Evolutionary conservation across 352 stramenopile genomes (phyloP).

Genomic region (Globisporangium mamillatum): DNA sequence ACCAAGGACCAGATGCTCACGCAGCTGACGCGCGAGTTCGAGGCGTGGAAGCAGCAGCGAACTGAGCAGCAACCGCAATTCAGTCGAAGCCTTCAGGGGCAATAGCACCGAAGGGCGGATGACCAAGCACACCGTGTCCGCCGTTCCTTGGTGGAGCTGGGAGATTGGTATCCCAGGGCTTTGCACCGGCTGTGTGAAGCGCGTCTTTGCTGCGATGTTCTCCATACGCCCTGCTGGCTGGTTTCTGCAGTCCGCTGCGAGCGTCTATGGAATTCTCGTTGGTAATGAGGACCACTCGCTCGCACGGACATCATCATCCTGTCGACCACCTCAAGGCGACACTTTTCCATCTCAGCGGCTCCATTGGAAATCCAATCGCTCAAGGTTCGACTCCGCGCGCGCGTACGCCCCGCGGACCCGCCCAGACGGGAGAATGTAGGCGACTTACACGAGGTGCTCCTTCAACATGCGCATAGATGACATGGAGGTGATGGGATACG

Average conservation of each 20-base stretch:
- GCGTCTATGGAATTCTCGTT: background rate
- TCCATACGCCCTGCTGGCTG: background rate
- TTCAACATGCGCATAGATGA: background rate
- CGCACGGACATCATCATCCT: no score
- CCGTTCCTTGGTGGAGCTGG: background rate
- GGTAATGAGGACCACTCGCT: background rate
- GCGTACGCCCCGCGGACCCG: background rate
- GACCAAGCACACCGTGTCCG: background rate
- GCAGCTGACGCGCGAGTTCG: conserved; percentile 49
- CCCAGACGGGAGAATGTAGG: background rate
- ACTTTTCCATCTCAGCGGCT: background rate
- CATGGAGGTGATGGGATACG: background rate
- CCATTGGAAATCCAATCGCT: background rate
- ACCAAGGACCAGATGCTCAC: conserved; percentile 66
- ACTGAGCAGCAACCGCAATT: conserved; percentile 2
- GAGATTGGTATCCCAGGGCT: background rate
- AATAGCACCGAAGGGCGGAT: background rate
- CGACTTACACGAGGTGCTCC: background rate
- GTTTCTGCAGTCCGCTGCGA: background rate
- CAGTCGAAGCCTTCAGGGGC: background rate
- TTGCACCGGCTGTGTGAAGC: background rate
- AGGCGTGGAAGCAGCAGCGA: conserved; percentile 39
- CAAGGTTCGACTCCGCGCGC: background rate
- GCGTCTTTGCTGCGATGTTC: background rate
- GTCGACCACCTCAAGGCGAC: background rate